Evolutionary conservation across 1,284 basidiomycete genomes (phyloP).

Genomic region (Apiotrichum sp.): DNA sequence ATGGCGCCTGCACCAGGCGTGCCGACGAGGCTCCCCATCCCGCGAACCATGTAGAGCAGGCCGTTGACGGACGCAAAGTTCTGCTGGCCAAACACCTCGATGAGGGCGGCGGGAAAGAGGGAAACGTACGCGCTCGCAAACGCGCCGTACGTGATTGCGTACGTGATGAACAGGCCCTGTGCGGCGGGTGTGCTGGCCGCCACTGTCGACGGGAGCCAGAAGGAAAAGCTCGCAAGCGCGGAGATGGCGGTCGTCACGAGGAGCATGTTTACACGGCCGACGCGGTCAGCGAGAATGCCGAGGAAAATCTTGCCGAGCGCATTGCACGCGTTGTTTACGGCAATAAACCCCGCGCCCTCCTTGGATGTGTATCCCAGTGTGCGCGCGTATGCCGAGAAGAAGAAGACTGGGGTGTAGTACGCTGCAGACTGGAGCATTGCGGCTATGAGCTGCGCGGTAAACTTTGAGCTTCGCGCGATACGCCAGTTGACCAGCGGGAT

Average conservation of each 20-base stretch:
- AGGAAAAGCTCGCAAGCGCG: conserved; percentile 26
- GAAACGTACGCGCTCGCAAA: conserved; percentile 29
- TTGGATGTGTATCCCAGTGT: conserved; percentile 19
- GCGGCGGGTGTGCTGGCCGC: too few species aligned
- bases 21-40: conserved; percentile 27
- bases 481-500: conserved; percentile 29
- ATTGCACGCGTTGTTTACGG: conserved; percentile 29
- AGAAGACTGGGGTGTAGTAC: conserved; percentile 36
- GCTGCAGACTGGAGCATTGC: conserved; percentile 21
- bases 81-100: conserved; percentile 33
- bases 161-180: conserved; percentile 29
- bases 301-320: conserved; percentile 39
- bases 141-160: conserved; percentile 24
- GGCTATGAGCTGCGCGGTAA: conserved; percentile 23
- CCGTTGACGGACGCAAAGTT: conserved; percentile 34
- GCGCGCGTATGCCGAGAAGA: conserved; percentile 29
- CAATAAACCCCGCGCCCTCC: conserved; percentile 28
- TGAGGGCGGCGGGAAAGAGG: conserved; percentile 30
- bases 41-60: conserved; percentile 26
- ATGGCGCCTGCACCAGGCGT: conserved; percentile 26
- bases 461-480: conserved; percentile 20
- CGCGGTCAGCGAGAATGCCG: conserved; percentile 36
- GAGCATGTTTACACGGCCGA: conserved; percentile 42
- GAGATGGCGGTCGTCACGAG: conserved; percentile 30
- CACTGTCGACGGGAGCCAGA: conserved; percentile 29